A percentile compares a stretch with the other conserved stretches of the same genome.
Conservation (phyloP, 306 rosid genomes). For the Citrullus amarus region DNA sequence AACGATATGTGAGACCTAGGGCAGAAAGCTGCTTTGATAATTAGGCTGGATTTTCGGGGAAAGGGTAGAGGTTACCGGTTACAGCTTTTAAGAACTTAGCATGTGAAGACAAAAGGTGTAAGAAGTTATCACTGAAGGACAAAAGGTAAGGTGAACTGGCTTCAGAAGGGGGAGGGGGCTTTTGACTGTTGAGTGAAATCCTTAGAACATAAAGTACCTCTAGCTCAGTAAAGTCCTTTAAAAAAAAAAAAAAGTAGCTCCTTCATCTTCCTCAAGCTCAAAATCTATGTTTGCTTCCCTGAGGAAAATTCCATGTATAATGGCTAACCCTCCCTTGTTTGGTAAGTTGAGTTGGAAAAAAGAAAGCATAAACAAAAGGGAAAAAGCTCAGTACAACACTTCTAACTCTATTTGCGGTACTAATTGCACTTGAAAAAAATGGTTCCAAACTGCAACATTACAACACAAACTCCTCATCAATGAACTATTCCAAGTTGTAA, state of each 20-base stretch:
- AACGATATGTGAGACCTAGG: neutral
- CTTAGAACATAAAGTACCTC: neutral
- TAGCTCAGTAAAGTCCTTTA: neutral
- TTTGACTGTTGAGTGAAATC: neutral
- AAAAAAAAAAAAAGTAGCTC: neutral
- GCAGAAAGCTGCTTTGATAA: neutral
- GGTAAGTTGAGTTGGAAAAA: neutral
- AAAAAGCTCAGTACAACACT: neutral
- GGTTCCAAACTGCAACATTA: neutral
- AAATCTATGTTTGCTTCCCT: neutral
- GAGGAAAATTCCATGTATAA: neutral
- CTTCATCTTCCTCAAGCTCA: neutral
- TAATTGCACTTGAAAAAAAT: neutral
- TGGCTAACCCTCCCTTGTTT: neutral
- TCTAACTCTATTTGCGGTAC: neutral
- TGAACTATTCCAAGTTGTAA: neutral
- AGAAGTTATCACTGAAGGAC: neutral
- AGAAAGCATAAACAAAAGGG: neutral
- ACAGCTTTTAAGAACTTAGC: neutral
- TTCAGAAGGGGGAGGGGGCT: neutral
- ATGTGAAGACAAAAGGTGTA: neutral
- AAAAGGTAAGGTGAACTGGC: neutral
- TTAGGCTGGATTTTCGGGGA: neutral
- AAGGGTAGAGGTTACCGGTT: neutral
- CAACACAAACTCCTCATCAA: neutral